Percentiles rank a stretch among this genome's conserved stretches.
phyloP scores from a whole-genome alignment of 2,329 filamentous ascomycete genomes.

The Chaetomiaceae sp. region DNA sequence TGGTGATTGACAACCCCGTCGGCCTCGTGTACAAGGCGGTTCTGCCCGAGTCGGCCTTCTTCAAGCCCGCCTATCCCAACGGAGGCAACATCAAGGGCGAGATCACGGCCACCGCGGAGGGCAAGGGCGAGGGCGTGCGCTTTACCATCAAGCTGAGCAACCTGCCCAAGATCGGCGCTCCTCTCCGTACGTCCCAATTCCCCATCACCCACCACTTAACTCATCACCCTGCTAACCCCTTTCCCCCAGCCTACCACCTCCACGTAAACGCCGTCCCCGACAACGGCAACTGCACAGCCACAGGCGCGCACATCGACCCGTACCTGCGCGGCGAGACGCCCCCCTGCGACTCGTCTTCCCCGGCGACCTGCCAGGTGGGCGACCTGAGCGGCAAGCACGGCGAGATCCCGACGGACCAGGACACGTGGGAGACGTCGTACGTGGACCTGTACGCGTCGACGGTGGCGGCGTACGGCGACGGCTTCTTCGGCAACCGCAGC shows the following conservation, averaged over 20 bases:
- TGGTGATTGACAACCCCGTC: slow-evolving; percentile 52
- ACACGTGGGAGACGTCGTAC: slow-evolving; percentile 48
- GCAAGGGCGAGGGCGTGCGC: slow-evolving; percentile 30
- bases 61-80: slow-evolving; percentile 41
- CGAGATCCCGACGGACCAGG: slow-evolving; percentile 42
- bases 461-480: slow-evolving; percentile 41
- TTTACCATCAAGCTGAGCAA: slow-evolving; percentile 32
- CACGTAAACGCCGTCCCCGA: slow-evolving; percentile 60
- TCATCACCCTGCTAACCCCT: neutral
- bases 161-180: slow-evolving; percentile 31
- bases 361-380: slow-evolving; percentile 68
- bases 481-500: slow-evolving; percentile 62
- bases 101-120: slow-evolving; percentile 28
- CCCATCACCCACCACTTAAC: slow-evolving; percentile 16
- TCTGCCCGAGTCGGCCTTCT: slow-evolving; percentile 51
- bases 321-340: slow-evolving; percentile 59
- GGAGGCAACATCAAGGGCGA: slow-evolving; percentile 48
- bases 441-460: slow-evolving; percentile 56
- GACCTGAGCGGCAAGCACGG: slow-evolving; percentile 74
- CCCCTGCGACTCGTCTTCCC: slow-evolving; percentile 53
- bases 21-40: slow-evolving; percentile 51
- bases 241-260: slow-evolving; percentile 62
- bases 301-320: slow-evolving; percentile 67
- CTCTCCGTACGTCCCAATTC: slow-evolving; percentile 30
- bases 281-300: slow-evolving; percentile 66